Percentiles rank a stretch among this genome's conserved stretches.
Evolutionary conservation across 2,329 filamentous ascomycete genomes (phyloP).

Genomic region (Delphinella strobiligena): DNA sequence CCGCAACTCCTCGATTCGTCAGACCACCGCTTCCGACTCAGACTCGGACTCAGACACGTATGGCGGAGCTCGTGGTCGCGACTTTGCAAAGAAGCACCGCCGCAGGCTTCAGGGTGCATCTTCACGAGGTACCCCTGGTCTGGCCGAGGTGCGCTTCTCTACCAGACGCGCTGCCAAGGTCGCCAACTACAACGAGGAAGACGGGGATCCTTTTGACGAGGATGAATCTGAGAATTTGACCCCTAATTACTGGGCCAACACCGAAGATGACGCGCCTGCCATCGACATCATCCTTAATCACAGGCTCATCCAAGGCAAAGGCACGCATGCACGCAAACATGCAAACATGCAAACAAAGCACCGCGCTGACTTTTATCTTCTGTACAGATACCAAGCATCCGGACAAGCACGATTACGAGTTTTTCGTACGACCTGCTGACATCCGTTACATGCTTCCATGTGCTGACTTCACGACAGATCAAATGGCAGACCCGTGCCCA

Average conservation of each 20-base stretch:
- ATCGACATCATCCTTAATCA: constrained; percentile 90
- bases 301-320: constrained; percentile 54
- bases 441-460: not conserved
- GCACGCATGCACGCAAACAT: constrained; percentile 19
- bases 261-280: constrained; percentile 69
- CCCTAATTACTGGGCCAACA: constrained; percentile 57
- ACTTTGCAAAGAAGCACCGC: constrained; percentile 59
- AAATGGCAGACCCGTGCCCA: constrained; percentile 97
- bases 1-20: constrained; percentile 12
- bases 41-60: constrained; percentile 60
- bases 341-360: too few relatives aligned
- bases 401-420: constrained; percentile 73
- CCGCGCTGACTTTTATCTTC: too few relatives aligned
- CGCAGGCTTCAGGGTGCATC: constrained; percentile 55
- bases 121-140: constrained; percentile 48
- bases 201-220: constrained; percentile 45
- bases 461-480: constrained; percentile 44
- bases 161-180: constrained; percentile 70
- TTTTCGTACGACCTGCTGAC: constrained; percentile 33
- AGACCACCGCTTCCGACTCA: constrained; percentile 47
- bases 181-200: constrained; percentile 57
- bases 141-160: constrained; percentile 82
- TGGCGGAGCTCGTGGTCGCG: constrained; percentile 58
- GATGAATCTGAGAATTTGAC: constrained; percentile 50
- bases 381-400: constrained; percentile 24